A percentile compares a stretch with the other conserved stretches of the same genome.
Conservation (phyloP, 2,329 filamentous ascomycete genomes). For the Aureobasidium vineae region DNA sequence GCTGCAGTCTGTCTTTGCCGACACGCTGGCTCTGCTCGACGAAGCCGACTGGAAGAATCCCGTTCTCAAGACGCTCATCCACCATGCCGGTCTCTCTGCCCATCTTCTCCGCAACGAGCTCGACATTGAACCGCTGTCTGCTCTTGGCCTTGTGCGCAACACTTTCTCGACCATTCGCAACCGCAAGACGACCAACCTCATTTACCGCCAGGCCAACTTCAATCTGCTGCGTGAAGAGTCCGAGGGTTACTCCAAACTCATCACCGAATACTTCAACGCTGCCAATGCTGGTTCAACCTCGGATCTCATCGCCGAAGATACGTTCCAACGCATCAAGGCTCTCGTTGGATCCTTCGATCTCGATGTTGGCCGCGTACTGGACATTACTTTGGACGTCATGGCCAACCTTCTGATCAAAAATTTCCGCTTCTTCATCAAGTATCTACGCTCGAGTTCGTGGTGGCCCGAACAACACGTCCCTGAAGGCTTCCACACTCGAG, state of each 20-base stretch:
- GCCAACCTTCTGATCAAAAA: conserved; percentile 91
- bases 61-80: conserved; percentile 65
- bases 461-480: conserved; percentile 72
- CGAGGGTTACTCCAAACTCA: conserved; percentile 93
- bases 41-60: conserved; percentile 64
- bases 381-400: conserved; percentile 93
- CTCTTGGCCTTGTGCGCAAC: conserved; percentile 76
- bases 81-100: conserved; percentile 69
- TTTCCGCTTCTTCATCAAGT: conserved; percentile 89
- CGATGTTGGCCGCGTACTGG: conserved; percentile 89
- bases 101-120: conserved; percentile 74
- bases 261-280: conserved; percentile 92
- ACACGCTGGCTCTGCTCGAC: conserved; percentile 75
- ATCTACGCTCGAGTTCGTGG: conserved; percentile 90
- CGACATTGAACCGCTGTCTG: conserved; percentile 72
- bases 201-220: conserved; percentile 96
- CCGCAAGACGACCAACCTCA: conserved; percentile 83
- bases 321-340: conserved; percentile 88
- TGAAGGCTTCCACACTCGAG: conserved; percentile 49
- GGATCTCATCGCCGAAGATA: conserved; percentile 72
- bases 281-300: conserved; percentile 56
- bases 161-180: conserved; percentile 82
- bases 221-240: conserved; percentile 93
- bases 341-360: conserved; percentile 96
- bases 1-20: conserved; percentile 67